Base-by-base conservation (phyloP, 2,329 filamentous ascomycete species). In the Phyllosticta paracitricarpa region DNA sequence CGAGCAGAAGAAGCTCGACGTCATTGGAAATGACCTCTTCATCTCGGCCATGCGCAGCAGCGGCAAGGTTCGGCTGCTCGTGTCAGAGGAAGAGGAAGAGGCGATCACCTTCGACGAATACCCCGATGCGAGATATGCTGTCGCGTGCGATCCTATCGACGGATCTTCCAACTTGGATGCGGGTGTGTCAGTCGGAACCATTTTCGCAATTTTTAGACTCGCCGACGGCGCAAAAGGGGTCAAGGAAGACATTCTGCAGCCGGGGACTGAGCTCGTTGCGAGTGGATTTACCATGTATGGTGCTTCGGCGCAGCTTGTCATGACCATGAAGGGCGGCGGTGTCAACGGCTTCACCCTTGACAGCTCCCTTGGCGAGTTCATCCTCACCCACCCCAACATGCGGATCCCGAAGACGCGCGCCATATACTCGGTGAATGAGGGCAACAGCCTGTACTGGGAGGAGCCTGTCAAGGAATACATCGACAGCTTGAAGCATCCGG, bases 231-330 rank as follows among this genome's bases (percentile, higher is more conserved):
- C 88, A 14, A 81, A 78, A 63, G 89, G 89, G 66, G 87, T 83
- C 63, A 87, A 89, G 68, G 91, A 95, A 71, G 92, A 97, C 74
- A 84, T 99, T 64, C 83, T 97, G 63, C 87, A 86, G 76, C 89
- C 94, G 0, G 94, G 94, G 61, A 93, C 89, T 1, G 92, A 97
- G 77, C 84, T 97, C 66, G 84, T 97, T 22, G 93, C 94, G 40
- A 87, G 90, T 24, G 94, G 94, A n/a, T 99, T 99, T 83, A 99
- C 94, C 77, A 99, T 99, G 94, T 99, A 99, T 78, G 94, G 94
- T 72, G 94, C 94, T 68, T 97, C 92, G 2, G 87, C 94, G 3
- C 93, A 97, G 79, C 83, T 99, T 54, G 94, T 99, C 70, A 89
- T 99, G 72, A 99, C 94, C 68, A 97, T 97, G 91, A 89, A 88